These are phyloP conservation scores for Chenopodium berlandieri DNA, from an alignment of 148 eudicot genomes.

Conservation along the genomic window DNA sequence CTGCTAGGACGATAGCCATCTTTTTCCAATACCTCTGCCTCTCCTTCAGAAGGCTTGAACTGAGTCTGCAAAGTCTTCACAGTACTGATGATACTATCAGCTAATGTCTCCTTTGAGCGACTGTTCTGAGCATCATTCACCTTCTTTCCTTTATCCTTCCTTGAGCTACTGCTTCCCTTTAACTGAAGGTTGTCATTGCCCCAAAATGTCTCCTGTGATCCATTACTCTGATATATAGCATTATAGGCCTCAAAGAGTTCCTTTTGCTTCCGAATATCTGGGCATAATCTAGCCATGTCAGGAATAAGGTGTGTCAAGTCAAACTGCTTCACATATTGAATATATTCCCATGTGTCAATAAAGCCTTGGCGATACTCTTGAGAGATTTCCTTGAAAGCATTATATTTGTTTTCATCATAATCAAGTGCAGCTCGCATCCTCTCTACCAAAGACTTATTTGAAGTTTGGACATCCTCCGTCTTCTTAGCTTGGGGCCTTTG, in stretches of 20 bases:
- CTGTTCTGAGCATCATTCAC: conserved; percentile 31
- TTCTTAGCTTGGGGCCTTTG: conserved; percentile 29
- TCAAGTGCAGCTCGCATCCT: conserved; percentile 70
- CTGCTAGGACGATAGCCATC: conserved; percentile 68
- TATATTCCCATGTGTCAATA: conserved; percentile 63
- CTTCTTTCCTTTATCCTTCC: conserved; percentile 65
- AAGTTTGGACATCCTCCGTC: conserved; percentile 64
- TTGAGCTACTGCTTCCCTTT: conserved; percentile 41
- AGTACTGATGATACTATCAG: conserved; percentile 59
- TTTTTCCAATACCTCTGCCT: conserved; percentile 69
- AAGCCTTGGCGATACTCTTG: conserved; percentile 78
- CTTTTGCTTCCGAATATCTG: conserved; percentile 71
- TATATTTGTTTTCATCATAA: conserved; percentile 66
- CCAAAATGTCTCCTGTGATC: conserved; percentile 39
- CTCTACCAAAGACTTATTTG: conserved; percentile 93
- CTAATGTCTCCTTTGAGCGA: conserved; percentile 48
- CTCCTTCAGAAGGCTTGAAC: conserved; percentile 58
- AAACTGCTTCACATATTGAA: conserved; percentile 68
- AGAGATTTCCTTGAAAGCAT: conserved; percentile 68
- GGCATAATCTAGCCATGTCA: conserved; percentile 79
- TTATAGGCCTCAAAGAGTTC: conserved; percentile 65
- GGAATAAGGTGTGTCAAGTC: conserved; percentile 82
- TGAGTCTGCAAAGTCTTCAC: conserved; percentile 68
- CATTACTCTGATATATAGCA: conserved; percentile 35
- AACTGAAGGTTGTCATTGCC: conserved; percentile 30